Conservation (phyloP, 768 basidiomycete species). For the Lactifluus pinguis region DNA sequence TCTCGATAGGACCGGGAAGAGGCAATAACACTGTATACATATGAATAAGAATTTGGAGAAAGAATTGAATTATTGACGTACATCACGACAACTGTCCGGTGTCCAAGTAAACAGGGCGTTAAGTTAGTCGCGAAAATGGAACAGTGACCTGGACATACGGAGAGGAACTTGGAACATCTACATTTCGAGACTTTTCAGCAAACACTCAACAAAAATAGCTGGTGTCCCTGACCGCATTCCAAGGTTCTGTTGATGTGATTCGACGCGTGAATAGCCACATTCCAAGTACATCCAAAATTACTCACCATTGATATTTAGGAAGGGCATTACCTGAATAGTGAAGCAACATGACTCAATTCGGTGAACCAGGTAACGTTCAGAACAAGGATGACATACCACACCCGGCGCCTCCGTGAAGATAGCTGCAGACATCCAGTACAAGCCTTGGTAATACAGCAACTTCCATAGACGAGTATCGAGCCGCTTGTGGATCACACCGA, state of each 20-base stretch:
- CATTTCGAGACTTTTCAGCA: neutral
- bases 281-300: neutral
- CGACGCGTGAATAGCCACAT: neutral
- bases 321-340: too few species aligned
- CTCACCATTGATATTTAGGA: too few species aligned
- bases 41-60: too few species aligned
- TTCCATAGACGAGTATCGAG: too few species aligned
- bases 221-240: conserved; percentile 10
- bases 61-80: conserved; percentile 3
- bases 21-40: neutral
- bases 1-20: conserved; percentile 16
- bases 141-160: neutral
- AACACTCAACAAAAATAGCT: neutral
- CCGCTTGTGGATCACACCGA: neutral
- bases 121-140: neutral
- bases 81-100: conserved; percentile 8
- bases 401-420: neutral
- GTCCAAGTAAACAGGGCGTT: neutral
- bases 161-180: conserved; percentile 18
- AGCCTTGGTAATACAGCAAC: conserved; percentile 1
- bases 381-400: too few species aligned
- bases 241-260: neutral
- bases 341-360: neutral
- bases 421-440: neutral
- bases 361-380: too few species aligned